These are phyloP conservation scores for Ogataea henricii DNA, from an alignment of 805 yeast species.

Conservation along the genomic window DNA sequence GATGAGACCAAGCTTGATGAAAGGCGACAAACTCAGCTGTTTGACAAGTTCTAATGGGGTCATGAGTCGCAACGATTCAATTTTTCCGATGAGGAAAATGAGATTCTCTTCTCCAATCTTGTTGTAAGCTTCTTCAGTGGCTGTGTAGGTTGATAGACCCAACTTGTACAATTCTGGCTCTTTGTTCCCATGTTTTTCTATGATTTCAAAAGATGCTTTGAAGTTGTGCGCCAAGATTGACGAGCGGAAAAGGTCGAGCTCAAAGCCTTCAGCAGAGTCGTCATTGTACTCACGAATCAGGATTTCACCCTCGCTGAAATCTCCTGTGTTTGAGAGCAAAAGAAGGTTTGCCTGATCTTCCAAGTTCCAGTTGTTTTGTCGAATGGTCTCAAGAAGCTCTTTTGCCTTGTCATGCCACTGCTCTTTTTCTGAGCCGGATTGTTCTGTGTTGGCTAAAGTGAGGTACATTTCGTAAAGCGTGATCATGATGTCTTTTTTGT, in stretches of 20 bases:
- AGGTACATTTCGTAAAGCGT: constrained; percentile 84
- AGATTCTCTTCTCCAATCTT: constrained; percentile 55
- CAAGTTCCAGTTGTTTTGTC: constrained; percentile 37
- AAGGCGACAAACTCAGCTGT: constrained; percentile 61
- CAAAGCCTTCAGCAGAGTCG: constrained; percentile 38
- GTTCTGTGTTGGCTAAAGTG: constrained; percentile 47
- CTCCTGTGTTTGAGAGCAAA: constrained; percentile 58
- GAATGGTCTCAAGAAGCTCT: constrained; percentile 44
- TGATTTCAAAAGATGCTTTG: constrained; percentile 53
- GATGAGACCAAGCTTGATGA: constrained; percentile 61
- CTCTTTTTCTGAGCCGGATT: constrained; percentile 25
- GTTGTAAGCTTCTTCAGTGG: constrained; percentile 52
- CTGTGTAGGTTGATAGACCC: constrained; percentile 64
- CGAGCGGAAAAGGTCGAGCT: constrained; percentile 67
- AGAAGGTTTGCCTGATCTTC: constrained; percentile 59
- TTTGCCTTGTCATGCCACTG: constrained; percentile 71
- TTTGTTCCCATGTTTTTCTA: constrained; percentile 58
- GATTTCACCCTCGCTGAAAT: constrained; percentile 51
- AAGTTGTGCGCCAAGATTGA: constrained; percentile 61
- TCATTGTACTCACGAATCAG: constrained; percentile 37
- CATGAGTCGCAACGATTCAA: constrained; percentile 54
- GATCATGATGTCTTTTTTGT: constrained; percentile 69
- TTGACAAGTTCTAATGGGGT: constrained; percentile 80
- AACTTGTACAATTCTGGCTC: constrained; percentile 67
- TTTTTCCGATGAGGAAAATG: constrained; percentile 50